Conservation (phyloP, 768 basidiomycete genomes). For the Boletus sp. region DNA sequence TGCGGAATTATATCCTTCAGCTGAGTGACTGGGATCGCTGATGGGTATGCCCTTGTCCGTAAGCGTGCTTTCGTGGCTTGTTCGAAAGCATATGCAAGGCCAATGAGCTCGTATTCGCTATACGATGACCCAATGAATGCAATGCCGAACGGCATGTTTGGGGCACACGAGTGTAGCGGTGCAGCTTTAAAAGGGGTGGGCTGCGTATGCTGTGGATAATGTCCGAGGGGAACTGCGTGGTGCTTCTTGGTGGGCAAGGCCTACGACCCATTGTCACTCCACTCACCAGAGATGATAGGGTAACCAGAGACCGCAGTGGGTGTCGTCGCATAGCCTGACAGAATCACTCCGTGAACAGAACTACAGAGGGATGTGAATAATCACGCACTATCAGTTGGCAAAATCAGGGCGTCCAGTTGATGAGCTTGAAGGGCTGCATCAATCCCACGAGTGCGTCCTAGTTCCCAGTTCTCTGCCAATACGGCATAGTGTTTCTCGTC, state of each 20-base stretch:
- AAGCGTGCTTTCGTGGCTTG: slow-evolving; percentile 58
- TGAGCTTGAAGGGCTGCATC: slow-evolving; percentile 48
- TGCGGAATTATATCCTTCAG: slow-evolving; percentile 33
- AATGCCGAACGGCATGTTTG: slow-evolving; percentile 60
- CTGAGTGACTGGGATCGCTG: slow-evolving; percentile 57
- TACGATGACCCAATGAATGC: slow-evolving; percentile 63
- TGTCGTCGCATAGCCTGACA: slow-evolving; percentile 29
- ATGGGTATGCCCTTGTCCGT: slow-evolving; percentile 45
- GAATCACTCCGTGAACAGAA: neutral
- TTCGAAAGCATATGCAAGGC: slow-evolving; percentile 64
- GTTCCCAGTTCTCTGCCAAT: slow-evolving; percentile 45
- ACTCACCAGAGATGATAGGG: slow-evolving; percentile 60
- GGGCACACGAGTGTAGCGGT: slow-evolving; percentile 31
- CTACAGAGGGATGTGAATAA: neutral
- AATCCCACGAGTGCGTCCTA: slow-evolving; percentile 54
- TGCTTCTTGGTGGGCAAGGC: slow-evolving; percentile 3
- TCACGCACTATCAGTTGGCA: slow-evolving; percentile 41
- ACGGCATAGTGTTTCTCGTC: slow-evolving; percentile 44
- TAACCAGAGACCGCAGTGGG: slow-evolving; percentile 59
- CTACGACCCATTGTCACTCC: neutral
- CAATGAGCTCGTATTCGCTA: slow-evolving; percentile 56
- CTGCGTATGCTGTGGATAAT: slow-evolving; percentile 47
- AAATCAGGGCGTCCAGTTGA: slow-evolving; percentile 51
- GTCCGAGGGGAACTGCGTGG: slow-evolving; percentile 53
- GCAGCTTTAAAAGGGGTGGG: slow-evolving; percentile 43